These are phyloP conservation scores for Albizia julibrissin DNA, from an alignment of 306 rosid species.

Conservation along the genomic window DNA sequence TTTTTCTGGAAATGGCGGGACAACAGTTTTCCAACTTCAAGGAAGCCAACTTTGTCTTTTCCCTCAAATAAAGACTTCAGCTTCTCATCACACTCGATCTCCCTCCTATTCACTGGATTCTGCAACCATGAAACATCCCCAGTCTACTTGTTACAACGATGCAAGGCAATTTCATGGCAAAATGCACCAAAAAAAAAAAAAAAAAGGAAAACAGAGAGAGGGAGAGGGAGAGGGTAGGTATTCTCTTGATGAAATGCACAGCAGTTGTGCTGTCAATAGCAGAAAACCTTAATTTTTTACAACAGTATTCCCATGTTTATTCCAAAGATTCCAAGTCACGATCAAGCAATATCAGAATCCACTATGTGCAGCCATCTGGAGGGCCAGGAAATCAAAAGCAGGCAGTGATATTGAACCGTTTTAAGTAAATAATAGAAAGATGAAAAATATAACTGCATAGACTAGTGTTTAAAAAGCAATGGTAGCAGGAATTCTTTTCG, in stretches of 20 bases:
- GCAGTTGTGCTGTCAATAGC: neutral
- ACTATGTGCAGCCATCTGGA: neutral
- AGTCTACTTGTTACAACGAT: neutral
- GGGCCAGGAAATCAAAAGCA: neutral
- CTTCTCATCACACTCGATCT: slow-evolving; percentile 5
- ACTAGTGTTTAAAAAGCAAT: neutral
- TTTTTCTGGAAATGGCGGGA: neutral
- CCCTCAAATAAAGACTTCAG: neutral
- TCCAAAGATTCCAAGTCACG: neutral
- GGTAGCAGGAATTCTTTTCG: neutral
- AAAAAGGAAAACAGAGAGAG: too few relatives aligned
- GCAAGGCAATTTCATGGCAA: neutral
- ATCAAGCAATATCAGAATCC: neutral
- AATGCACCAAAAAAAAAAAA: too few relatives aligned
- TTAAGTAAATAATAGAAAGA: neutral
- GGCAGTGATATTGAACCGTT: neutral
- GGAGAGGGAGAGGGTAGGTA: neutral
- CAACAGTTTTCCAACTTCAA: slow-evolving; percentile 1
- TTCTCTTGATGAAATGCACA: neutral
- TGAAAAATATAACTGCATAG: neutral
- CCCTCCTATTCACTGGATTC: neutral
- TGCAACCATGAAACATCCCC: neutral
- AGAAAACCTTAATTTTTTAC: neutral
- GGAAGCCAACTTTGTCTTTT: slow-evolving; percentile 11
- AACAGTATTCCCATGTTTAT: neutral